Base-by-base conservation (phyloP, 2,329 filamentous ascomycete genomes). In the Fusarium caatingaense region DNA sequence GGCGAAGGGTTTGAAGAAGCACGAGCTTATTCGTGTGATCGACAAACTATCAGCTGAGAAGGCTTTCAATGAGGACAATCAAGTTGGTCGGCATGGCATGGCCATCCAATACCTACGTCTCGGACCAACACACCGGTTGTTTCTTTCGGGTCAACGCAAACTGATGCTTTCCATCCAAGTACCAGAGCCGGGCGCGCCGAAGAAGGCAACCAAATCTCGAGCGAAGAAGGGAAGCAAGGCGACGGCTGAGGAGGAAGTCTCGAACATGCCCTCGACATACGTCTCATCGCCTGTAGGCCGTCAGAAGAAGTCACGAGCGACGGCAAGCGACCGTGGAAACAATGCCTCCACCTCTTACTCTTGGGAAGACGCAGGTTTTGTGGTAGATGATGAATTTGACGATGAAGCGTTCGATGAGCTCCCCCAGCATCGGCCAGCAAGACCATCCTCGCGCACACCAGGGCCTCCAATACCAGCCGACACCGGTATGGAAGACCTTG, bases 1-100 rank as follows among this genome's bases (percentile, higher is more conserved):
- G 44, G 94, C 92, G 16, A 88, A 87, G 66, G 83, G 88, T 18
- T 81, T 97, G 72, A 90, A 91, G 61, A 89, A 91, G 74, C 88
- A 90, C 37, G 93, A 97, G 75, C 86, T 94, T 15, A 92, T 97
- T 76, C 90, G 94, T 41, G 85, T 98, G n/a, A 93, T 98, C 73
- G 89, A 93, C 75, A 86, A 88, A 49, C 84, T 99, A 12, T 82
- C 93, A 10, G 87, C 87, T 8, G 92, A 97, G 74, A 90, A 91
- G 46, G 93, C 90, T 8, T 82, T 99, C 27, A 80, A 78, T 16
- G 93, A 98, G 79, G 82, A 90, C 34, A 92, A 93, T 75, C 74
- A 80, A 15, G 79, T 81, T 41, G 78, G 77, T 30, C 78, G 73
- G n/a, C 76, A 81, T 60, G 88, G 88, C 7, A 94, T 97, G 77